Base-by-base conservation (phyloP, 1,284 basidiomycete genomes). In the Cerrena zonata region DNA sequence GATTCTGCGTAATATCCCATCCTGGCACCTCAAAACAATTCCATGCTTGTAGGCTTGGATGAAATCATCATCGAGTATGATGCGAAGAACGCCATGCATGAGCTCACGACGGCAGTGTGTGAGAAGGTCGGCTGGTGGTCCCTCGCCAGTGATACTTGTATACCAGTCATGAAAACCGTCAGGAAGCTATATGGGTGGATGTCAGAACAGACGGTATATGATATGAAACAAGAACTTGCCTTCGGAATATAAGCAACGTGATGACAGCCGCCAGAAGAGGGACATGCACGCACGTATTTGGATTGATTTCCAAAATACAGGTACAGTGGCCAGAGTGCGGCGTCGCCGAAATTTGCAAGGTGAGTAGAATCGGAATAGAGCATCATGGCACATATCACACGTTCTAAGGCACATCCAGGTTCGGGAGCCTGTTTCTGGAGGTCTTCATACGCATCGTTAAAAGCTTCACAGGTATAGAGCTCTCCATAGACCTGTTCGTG, bases 331-430 rank as follows among this genome's bases (percentile, higher is more conserved):
- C 71, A 74, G 0, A 70, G 50, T 2, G 58, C 54, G 1, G 64
- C 61, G 1, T 56, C 51, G 0, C 72, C 69, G 48, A 73, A 74
- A 5, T 57, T 55, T 0, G 68, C 58, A 0, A 74, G 58, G 3
- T 69, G 67, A 0, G 71, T 74, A 0, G 63, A 54, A 47, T 74
- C 70, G 0, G 71, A 74, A 59, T 60, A 70, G 48, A 69, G 53
- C 63, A 72, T 65, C 0, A 71, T 34, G 0, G 52, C 64, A 0
- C 53, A 58, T 2, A 71, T 53, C 2, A 62, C 61, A 1, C 56
- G 47, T 37, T 64, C 58, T 0, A 65, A 42, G n/a, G 23, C n/a
- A 34, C 39, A 41, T 12, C 38, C 47, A 47, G 36, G 13, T 30
- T 48, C 47, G 7, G 25, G 13, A 10, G 36, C 10, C 7, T 12